These are phyloP conservation scores for Botrytis paeoniae DNA, from an alignment of 2,329 filamentous ascomycete genomes.

Conservation along the genomic window DNA sequence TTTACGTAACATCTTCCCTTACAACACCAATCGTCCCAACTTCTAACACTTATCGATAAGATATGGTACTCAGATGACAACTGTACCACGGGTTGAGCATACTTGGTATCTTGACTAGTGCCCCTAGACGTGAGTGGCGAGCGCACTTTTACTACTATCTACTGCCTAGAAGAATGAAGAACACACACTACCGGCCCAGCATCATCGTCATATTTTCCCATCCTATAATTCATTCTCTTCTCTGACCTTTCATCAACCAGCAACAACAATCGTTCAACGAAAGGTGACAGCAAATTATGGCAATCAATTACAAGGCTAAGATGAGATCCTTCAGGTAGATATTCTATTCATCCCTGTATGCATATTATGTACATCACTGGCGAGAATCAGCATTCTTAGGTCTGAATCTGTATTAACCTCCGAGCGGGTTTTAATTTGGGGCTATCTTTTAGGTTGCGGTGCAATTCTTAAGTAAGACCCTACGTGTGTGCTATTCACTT, in stretches of 20 bases:
- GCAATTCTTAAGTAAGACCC: neutral
- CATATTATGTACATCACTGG: neutral
- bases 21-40: neutral
- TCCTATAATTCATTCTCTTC: neutral
- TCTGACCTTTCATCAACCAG: neutral
- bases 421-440: neutral
- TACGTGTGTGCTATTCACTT: neutral
- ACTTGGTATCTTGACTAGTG: neutral
- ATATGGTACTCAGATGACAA: neutral
- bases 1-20: neutral
- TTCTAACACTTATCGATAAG: neutral
- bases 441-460: neutral
- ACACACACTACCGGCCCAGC: too few relatives aligned
- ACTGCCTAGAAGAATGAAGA: too few relatives aligned
- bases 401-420: fast-evolving
- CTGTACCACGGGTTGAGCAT: neutral
- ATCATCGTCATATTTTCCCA: neutral
- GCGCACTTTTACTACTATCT: neutral
- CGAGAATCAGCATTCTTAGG: neutral
- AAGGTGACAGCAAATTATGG: neutral
- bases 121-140: neutral
- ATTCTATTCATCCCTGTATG: neutral
- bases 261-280: neutral
- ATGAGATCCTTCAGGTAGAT: neutral
- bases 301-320: fast-evolving